Base-by-base conservation (phyloP, 805 yeast species). In the Lipomyces yamadae region DNA sequence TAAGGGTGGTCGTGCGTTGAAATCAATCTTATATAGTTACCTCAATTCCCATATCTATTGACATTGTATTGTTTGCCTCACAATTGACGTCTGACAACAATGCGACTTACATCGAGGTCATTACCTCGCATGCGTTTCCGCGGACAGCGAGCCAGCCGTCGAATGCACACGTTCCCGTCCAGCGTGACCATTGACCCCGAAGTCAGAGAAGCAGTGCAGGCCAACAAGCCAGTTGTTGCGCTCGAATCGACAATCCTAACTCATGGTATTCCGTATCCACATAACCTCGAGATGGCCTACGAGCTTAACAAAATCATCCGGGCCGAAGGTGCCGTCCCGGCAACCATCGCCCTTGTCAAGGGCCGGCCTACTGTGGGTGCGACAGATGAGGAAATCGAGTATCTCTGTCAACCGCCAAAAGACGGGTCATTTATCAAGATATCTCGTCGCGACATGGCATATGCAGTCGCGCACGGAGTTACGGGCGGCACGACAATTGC, bases 401-500 rank as follows among this genome's bases (percentile, higher is more conserved):
- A 45, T 37, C 62, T 68, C 33, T 68, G 71, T 70, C 54, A 45
- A 29, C 61, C 66, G 18, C 64, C 58, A 11, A 58, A 64, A 11
- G 53, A 58, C 29, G 56, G 11, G 55, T 48, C 64, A 24, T 67
- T 74, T 37, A 85, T 82, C 71, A 92, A 92, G 75, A 72, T 91
- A 3, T 90, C 96, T 5, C 80, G 97, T 71, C 80, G 97, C 64
- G 97, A 92, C 75, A 84, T 92, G 39, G 88, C 94, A 11, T 63
- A 67, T 34, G 60, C 62, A 24, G 62, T 69, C 32, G 73, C 73
- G 11, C 70, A 72, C 58, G 70, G 72, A 24, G 84, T 91, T 86
- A 80, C 84, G 59, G 97, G 97, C 7, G 97, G 97, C 5, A 92
- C 97, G 1, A 92, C 97, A 0, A 91, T 92, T 65, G 91, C 97